Conservation (phyloP, 2,329 filamentous ascomycete species). For the Calonectria pteridis region DNA sequence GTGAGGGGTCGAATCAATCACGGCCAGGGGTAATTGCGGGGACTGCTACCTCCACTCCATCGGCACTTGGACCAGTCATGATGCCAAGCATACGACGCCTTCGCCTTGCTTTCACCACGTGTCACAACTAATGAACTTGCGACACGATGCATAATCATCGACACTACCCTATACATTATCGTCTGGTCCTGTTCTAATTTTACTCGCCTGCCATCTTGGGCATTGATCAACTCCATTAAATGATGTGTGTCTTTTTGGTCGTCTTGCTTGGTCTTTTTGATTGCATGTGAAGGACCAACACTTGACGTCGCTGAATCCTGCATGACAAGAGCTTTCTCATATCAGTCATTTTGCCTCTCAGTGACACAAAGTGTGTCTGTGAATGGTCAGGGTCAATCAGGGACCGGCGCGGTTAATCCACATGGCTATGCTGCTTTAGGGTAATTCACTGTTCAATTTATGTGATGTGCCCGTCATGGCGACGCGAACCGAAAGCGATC, state of each 20-base stretch:
- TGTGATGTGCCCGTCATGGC: not conserved
- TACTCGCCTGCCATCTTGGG: not conserved
- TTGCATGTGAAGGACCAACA: not conserved
- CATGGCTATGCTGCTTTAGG: not conserved
- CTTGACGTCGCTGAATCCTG: not conserved
- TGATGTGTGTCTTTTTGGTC: not conserved
- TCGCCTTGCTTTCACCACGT: slow-evolving; percentile 3
- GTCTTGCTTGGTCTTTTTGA: not conserved
- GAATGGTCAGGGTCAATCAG: not conserved
- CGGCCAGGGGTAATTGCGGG: slow-evolving; percentile 10
- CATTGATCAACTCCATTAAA: not conserved
- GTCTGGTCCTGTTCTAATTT: not conserved
- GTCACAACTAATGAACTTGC: not conserved
- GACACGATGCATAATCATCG: not conserved
- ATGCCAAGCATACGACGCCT: not conserved
- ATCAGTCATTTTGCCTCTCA: not conserved
- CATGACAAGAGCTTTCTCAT: not conserved
- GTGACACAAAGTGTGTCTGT: not conserved
- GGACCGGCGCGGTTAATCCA: not conserved
- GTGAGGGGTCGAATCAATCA: slow-evolving; percentile 7
- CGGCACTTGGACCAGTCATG: not conserved
- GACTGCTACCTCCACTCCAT: not conserved
- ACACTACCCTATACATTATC: not conserved
- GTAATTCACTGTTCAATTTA: not conserved
- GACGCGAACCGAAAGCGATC: not conserved